A percentile compares a stretch with the other conserved stretches of the same genome.
Conservation (phyloP, 2,329 filamentous ascomycete species). For the Cladosporium phlei region DNA sequence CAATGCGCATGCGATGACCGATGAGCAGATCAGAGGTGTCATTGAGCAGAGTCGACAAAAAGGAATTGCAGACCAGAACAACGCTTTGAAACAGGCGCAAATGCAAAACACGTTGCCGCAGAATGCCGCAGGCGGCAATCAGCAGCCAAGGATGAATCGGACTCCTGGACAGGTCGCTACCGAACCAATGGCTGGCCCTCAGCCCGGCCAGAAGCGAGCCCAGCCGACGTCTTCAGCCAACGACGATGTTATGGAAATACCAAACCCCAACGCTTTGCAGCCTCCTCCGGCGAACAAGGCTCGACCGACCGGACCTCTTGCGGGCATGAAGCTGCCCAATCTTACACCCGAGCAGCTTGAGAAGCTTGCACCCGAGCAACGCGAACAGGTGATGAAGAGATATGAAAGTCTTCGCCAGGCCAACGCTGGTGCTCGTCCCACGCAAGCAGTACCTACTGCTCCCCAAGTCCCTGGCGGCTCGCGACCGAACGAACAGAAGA, state of each 20-base stretch:
- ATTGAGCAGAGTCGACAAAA: conserved; percentile 17
- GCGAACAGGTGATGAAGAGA: conserved; percentile 14
- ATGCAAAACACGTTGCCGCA: conserved; percentile 12
- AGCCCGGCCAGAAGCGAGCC: conserved; percentile 12
- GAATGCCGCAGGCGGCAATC: conserved; percentile 3
- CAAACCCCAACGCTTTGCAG: conserved; percentile 26
- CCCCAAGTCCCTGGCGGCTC: conserved; percentile 8
- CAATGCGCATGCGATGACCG: conserved; percentile 28
- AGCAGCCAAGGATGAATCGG: conserved; percentile 3
- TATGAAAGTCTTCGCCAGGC: conserved; percentile 8
- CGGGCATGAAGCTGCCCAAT: conserved; percentile 12
- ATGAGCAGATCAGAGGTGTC: conserved; percentile 40
- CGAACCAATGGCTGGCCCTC: not conserved
- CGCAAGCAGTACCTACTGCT: not conserved
- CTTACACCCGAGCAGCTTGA: conserved; percentile 20
- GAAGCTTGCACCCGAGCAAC: conserved; percentile 20
- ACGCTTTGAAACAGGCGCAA: conserved; percentile 14
- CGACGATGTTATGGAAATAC: conserved; percentile 40
- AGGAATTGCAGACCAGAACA: not conserved
- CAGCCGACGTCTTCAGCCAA: conserved; percentile 21
- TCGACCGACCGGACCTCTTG: not conserved
- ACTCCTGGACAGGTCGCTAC: not conserved
- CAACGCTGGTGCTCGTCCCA: conserved; percentile 5
- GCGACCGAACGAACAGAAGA: conserved; percentile 40
- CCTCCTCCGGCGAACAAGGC: conserved; percentile 1